Conservation (phyloP, 306 rosid species). For the Biancaea sappan region DNA sequence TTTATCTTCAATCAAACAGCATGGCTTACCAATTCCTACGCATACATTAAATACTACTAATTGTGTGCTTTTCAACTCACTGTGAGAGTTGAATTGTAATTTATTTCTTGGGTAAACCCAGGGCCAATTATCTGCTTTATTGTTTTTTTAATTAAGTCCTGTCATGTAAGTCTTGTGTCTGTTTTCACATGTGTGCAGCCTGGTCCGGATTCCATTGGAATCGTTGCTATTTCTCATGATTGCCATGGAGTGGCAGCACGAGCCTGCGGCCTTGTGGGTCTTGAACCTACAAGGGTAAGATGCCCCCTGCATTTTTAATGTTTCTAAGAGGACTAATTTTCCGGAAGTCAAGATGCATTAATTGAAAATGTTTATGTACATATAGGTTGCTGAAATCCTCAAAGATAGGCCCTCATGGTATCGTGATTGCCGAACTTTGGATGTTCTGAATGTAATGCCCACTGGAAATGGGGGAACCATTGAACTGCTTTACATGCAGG, state of each 20-base stretch:
- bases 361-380: slow-evolving; percentile 30
- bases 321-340: neutral
- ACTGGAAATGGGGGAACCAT: slow-evolving; percentile 94
- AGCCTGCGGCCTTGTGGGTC: slow-evolving; percentile 98
- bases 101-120: neutral
- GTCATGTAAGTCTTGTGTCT: neutral
- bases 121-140: neutral
- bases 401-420: slow-evolving; percentile 95
- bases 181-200: slow-evolving; percentile 60
- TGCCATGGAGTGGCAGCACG: slow-evolving; percentile 99
- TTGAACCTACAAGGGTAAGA: slow-evolving; percentile 95
- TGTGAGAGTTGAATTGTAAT: neutral
- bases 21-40: neutral
- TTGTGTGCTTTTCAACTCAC: neutral
- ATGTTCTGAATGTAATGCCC: slow-evolving; percentile 75
- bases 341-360: neutral
- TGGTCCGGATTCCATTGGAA: slow-evolving; percentile 99
- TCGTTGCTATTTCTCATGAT: slow-evolving; percentile 99
- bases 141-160: neutral
- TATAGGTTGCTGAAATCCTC: slow-evolving; percentile 90
- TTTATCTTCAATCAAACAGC: neutral
- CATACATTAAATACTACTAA: neutral
- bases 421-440: slow-evolving; percentile 89
- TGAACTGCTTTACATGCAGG: slow-evolving; percentile 99
- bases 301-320: slow-evolving; percentile 23